These are phyloP conservation scores for Apiospora sp. DNA, from an alignment of 2,329 filamentous ascomycete species.

Conservation along the genomic window DNA sequence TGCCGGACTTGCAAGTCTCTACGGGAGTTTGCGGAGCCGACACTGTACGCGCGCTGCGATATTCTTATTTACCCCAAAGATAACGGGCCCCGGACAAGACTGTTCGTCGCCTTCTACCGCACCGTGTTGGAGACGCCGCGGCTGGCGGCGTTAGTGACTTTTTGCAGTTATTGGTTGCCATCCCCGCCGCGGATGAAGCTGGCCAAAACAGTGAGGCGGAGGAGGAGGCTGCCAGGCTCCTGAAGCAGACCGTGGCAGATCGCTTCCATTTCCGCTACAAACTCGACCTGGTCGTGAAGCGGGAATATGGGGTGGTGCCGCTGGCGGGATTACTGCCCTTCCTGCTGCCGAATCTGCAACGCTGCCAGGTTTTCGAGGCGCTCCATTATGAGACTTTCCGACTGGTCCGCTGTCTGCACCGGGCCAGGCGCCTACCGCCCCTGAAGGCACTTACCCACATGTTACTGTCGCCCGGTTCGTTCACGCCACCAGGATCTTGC, in stretches of 20 bases:
- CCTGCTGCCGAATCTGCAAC: background rate
- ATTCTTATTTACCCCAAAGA: background rate
- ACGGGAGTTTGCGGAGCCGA: background rate
- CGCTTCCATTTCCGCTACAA: background rate
- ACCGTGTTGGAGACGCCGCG: background rate
- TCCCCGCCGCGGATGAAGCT: too few species aligned
- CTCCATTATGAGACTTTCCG: background rate
- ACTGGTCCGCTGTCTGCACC: background rate
- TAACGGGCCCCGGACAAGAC: too few species aligned
- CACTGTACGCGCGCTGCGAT: background rate
- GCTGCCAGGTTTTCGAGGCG: too few species aligned
- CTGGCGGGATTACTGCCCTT: background rate
- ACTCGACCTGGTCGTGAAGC: background rate
- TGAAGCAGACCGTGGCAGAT: background rate
- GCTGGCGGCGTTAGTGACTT: background rate
- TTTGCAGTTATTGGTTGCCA: too few species aligned
- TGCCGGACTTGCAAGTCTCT: background rate
- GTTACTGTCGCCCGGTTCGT: background rate
- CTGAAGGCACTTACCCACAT: background rate
- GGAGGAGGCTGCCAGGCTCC: background rate
- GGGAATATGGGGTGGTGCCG: background rate
- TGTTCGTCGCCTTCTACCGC: background rate
- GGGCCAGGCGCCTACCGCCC: background rate
- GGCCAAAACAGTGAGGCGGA: background rate
- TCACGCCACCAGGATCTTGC: background rate